Conservation (phyloP, 2,329 filamentous ascomycete species). For the Hymenoscyphus fraxineus region DNA sequence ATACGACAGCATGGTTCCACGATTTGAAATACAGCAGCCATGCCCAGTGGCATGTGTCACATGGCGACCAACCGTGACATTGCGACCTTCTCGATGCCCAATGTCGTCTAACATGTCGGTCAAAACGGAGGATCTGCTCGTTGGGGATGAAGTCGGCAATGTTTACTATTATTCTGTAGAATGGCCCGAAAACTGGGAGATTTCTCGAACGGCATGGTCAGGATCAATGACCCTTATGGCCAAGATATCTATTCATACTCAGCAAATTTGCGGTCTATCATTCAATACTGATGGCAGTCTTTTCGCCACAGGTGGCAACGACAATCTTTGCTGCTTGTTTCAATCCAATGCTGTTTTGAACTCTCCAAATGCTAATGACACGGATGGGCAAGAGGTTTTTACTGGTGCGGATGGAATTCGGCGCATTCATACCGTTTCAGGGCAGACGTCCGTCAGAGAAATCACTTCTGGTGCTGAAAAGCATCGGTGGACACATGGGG, state of each 20-base stretch:
- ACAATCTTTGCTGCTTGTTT: conserved; percentile 84
- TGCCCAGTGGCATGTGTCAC: conserved; percentile 73
- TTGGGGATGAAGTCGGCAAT: conserved; percentile 78
- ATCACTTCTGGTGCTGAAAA: conserved; percentile 56
- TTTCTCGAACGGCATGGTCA: conserved; percentile 64
- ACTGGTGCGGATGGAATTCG: conserved; percentile 30
- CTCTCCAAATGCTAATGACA: conserved; percentile 11
- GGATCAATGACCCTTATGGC: conserved; percentile 75
- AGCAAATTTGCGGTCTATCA: conserved; percentile 90
- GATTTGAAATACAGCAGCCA: conserved; percentile 72
- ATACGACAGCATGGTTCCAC: conserved; percentile 59
- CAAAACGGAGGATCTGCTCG: conserved; percentile 75
- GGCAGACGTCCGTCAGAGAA: conserved; percentile 39
- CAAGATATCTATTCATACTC: conserved; percentile 72
- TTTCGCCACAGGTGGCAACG: conserved; percentile 88
- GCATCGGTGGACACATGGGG: conserved; percentile 73
- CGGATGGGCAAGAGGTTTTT: conserved; percentile 21
- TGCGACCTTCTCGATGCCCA: conserved; percentile 50
- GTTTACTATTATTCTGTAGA: conserved; percentile 88
- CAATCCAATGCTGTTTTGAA: conserved; percentile 40
- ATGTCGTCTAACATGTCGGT: conserved; percentile 46
- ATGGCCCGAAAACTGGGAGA: conserved; percentile 67
- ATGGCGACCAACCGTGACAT: conserved; percentile 65
- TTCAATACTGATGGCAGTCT: conserved; percentile 75
- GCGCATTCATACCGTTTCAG: conserved; percentile 32